phyloP scores from a whole-genome alignment of 306 rosid genomes.

The Fagus crenata region DNA sequence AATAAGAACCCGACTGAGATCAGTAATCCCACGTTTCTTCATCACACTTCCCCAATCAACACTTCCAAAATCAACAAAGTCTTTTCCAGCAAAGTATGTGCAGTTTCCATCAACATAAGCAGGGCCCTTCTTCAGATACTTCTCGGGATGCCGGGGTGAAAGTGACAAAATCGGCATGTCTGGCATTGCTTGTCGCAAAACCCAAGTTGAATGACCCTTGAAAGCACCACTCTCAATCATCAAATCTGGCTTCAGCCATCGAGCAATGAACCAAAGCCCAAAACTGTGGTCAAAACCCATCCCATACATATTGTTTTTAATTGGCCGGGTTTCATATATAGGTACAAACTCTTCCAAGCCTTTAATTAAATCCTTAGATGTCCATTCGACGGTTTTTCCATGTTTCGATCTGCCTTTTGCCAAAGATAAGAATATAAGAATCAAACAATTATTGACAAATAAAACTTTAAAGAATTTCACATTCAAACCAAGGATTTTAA shows the following conservation, averaged over 20 bases:
- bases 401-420: slow-evolving; percentile 99
- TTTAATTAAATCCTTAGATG: slow-evolving; percentile 83
- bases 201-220: slow-evolving; percentile 99
- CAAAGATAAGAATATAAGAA: slow-evolving; percentile 76
- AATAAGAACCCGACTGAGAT: slow-evolving; percentile 71
- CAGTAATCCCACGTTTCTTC: slow-evolving; percentile 63
- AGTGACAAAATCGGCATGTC: slow-evolving; percentile 69
- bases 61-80: slow-evolving; percentile 92
- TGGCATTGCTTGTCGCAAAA: slow-evolving; percentile 94
- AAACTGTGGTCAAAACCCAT: slow-evolving; percentile 99
- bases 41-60: slow-evolving; percentile 71
- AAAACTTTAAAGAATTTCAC: slow-evolving; percentile 23
- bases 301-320: slow-evolving; percentile 80
- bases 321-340: slow-evolving; percentile 86
- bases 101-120: slow-evolving; percentile 95
- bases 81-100: slow-evolving; percentile 94
- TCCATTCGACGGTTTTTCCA: slow-evolving; percentile 92
- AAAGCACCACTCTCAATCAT: slow-evolving; percentile 99
- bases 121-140: slow-evolving; percentile 89
- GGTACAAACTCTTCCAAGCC: slow-evolving; percentile 88
- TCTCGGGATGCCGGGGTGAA: slow-evolving; percentile 95
- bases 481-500: slow-evolving; percentile 19
- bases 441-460: slow-evolving; percentile 32
- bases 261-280: slow-evolving; percentile 96
- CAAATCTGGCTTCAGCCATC: slow-evolving; percentile 88